A percentile compares a stretch with the other conserved stretches of the same genome.
Evolutionary conservation across 2,329 filamentous ascomycete genomes (phyloP).

Genomic region (Coniochaeta ligniaria): DNA sequence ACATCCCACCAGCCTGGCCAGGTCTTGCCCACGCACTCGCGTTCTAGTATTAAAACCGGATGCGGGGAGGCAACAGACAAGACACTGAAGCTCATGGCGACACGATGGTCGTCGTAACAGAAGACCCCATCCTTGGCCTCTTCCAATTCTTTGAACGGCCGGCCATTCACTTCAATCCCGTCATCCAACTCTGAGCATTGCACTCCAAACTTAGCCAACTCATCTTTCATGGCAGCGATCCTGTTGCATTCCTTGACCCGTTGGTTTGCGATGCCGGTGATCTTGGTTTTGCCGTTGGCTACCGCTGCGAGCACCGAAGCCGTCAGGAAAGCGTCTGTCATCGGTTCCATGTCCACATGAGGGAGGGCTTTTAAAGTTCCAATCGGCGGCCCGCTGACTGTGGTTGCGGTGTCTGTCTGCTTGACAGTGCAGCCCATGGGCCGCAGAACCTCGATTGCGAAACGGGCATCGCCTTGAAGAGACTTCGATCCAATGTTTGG

Average conservation of each 20-base stretch:
- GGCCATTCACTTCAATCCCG: conserved; percentile 70
- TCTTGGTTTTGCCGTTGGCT: conserved; percentile 73
- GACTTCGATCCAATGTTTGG: conserved; percentile 93
- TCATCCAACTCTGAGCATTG: conserved; percentile 82
- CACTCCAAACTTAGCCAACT: conserved; percentile 90
- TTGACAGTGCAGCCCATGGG: conserved; percentile 93
- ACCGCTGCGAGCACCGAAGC: conserved; percentile 90
- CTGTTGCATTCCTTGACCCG: conserved; percentile 97
- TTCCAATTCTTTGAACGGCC: conserved; percentile 35
- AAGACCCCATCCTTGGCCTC: conserved; percentile 63
- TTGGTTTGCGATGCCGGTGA: conserved; percentile 94
- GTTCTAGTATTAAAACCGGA: conserved; percentile 74
- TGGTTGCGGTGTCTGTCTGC: conserved; percentile 80
- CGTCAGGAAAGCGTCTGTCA: conserved; percentile 97
- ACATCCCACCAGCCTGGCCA: conserved; percentile 99
- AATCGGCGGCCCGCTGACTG: conserved; percentile 76
- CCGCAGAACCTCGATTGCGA: conserved; percentile 79
- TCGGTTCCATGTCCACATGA: conserved; percentile 95
- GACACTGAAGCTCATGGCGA: conserved; percentile 98
- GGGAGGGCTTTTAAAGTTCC: conserved; percentile 68
- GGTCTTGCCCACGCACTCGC: conserved; percentile 92
- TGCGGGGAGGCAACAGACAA: conserved; percentile 65
- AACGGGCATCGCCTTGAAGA: conserved; percentile 89
- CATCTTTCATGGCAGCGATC: conserved; percentile 89
- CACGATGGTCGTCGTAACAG: conserved; percentile 96